These are phyloP conservation scores for Sporopachydermia lactativora DNA, from an alignment of 805 yeast genomes.

Conservation along the genomic window DNA sequence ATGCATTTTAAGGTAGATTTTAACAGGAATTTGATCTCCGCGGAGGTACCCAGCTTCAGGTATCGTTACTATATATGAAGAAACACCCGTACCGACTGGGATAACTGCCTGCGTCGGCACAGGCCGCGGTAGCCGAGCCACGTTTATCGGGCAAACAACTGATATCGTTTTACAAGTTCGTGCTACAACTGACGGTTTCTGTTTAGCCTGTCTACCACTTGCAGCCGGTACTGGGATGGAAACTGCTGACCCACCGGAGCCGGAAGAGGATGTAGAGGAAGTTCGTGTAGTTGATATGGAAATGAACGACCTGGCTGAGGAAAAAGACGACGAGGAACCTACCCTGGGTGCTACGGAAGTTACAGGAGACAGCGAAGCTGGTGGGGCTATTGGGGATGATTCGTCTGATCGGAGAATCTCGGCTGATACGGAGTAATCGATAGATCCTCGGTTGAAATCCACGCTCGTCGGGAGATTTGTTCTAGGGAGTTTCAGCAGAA, in stretches of 20 bases:
- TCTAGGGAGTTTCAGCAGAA: slow-evolving; percentile 67
- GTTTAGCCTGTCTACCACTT: slow-evolving; percentile 1
- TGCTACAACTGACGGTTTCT: slow-evolving; percentile 2
- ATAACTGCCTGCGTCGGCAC: slow-evolving; percentile 1
- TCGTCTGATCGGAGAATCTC: slow-evolving; percentile 6
- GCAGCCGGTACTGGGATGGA: background rate
- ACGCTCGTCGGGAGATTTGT: slow-evolving; percentile 60
- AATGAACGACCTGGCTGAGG: background rate
- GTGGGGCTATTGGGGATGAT: too few relatives aligned
- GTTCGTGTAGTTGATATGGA: background rate
- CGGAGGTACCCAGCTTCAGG: slow-evolving; percentile 59
- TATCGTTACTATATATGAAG: slow-evolving; percentile 29
- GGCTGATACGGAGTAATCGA: slow-evolving; percentile 48
- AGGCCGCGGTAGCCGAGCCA: background rate
- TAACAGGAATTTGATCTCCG: slow-evolving; percentile 70
- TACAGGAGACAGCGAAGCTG: background rate
- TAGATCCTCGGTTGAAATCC: slow-evolving; percentile 77
- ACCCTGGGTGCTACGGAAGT: background rate
- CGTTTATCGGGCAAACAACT: slow-evolving; percentile 3
- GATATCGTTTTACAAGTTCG: slow-evolving; percentile 11
- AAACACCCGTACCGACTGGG: slow-evolving; percentile 13
- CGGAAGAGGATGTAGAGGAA: background rate
- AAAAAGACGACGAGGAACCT: background rate
- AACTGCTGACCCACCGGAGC: background rate
- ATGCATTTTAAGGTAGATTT: slow-evolving; percentile 51